Base-by-base conservation (phyloP, 2,329 filamentous ascomycete genomes). In the Colletotrichum noveboracense region DNA sequence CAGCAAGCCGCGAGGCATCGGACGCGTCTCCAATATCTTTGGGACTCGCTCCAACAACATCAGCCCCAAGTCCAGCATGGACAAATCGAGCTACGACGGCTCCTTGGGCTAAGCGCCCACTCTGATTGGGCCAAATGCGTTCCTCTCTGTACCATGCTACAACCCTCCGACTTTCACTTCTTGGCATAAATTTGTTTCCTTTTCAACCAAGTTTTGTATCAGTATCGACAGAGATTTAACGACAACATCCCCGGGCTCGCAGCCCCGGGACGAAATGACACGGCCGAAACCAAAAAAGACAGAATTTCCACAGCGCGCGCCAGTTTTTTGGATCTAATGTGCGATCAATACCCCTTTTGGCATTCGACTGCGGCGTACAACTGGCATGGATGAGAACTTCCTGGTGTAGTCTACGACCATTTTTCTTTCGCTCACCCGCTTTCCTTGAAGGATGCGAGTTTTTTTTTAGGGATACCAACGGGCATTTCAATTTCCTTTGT, bases 1-100 rank as follows among this genome's bases (percentile, higher is more conserved):
- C 70, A 87, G 87, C 82, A 91, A 91, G 79, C 85, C 92, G 77
- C 91, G 91, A 80, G 87, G 87, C 68, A 86, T 92, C 32, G 85
- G 90, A 36, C 87, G 89, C 77, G 73, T 75, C 24, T 75, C 70
- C 26, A 91, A 89, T 73, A 90, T 93, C 30, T 92, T 92, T 81
- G 89, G 87, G 78, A 75, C 70, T 58, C 89, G 91, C 61, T 82
- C 84, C 56, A 83, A 84, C 65, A 89, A 86, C 79, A 87, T 85
- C 76, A 91, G 88, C 79, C 89, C 89, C 48, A 86, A 89, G 82
- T 85, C 86, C 32, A 90, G 86, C 81, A 84, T 87, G 74, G 89
- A 89, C 76, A 89, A 88, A 81, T 81, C 81, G 71, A 87, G 86
- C 80, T 83, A 87, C 79, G 87, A 89, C 75, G 86, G 84, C 78